Evolutionary conservation across 805 yeast genomes (phyloP), one percentile per base, ranked within the genome.

Genomic region (Candida ulmi): DNA sequence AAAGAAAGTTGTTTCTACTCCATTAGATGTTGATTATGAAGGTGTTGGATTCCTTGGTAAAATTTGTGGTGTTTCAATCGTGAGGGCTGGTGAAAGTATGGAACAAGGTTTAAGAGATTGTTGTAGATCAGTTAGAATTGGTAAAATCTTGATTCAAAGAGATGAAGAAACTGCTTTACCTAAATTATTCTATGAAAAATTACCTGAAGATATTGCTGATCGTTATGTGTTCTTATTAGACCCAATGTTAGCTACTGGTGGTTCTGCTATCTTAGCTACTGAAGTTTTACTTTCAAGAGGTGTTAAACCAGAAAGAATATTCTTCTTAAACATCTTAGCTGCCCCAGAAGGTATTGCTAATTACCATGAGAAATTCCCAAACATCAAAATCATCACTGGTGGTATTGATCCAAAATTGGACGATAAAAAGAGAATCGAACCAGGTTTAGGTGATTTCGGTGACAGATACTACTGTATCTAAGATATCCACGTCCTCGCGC

Each of bases 191-290:
- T 93, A 90, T 62, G 96, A 86, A 53, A 93, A 93, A 61, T 73
- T 93, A 47, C 99, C 99, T 16, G 87, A 80, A 47, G 99, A 93
- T 56, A 91, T 93, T 49, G 66, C 82, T 33, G 84, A 84, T 15
- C 74, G 99, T 50, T 93, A 80, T 54, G 97, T 93, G 21, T 85
- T 93, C 58, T 66, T 93, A 53, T 71, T 93, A 50, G 99, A 93
- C 58, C 99, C 99, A 41, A 85, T 93, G 95, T 75, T 93, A 58
- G 99, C 99, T 26, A 93, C 99, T 16, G 99, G 99, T 50, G 99
- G 99, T 37, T 85, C 96, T 45, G 99, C 98, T 16, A 78, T 88
- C 63, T 85, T 90, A 93, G 99, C 98, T 13, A 87, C 90, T 15
- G 95, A 93, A 45, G 97, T 93, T 15, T 69, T 93, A 55, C 70